These are phyloP conservation scores for Agapanthus africanus DNA, from an alignment of 106 monocot species.

Conservation along the genomic window DNA sequence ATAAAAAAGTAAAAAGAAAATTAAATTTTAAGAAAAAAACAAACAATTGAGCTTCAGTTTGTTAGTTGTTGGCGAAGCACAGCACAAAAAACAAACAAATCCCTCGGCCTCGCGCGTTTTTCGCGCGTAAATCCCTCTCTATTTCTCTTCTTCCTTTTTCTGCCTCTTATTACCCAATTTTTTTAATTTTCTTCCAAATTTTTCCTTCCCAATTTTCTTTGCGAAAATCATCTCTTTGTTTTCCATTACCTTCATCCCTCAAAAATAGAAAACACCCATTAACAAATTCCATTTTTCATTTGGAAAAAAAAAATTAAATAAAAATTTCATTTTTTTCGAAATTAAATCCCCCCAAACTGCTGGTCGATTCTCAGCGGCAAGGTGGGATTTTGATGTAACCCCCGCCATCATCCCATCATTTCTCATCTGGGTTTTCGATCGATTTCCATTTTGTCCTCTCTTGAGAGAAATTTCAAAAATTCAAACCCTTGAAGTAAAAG, in stretches of 20 bases:
- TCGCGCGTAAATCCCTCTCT: constrained; percentile 11
- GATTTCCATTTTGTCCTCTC: neutral
- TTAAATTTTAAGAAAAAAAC: too few species aligned
- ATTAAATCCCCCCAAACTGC: neutral
- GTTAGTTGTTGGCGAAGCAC: too few species aligned
- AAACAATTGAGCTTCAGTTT: too few species aligned
- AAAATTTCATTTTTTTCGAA: neutral
- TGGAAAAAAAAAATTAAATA: neutral
- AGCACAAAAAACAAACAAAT: constrained; percentile 4
- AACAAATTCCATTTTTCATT: too few species aligned
- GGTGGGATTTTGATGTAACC: constrained; percentile 9
- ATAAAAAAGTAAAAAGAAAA: too few species aligned
- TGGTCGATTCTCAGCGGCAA: constrained; percentile 3
- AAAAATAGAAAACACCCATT: neutral
- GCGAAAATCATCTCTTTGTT: neutral
- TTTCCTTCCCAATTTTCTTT: neutral
- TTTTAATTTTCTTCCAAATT: neutral
- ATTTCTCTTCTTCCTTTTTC: neutral
- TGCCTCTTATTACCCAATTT: neutral
- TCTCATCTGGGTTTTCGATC: constrained; percentile 2
- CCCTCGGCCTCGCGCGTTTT: constrained; percentile 4
- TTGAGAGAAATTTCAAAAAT: neutral
- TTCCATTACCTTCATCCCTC: neutral
- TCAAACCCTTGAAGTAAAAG: neutral
- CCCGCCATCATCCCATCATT: neutral